phyloP scores from a whole-genome alignment of 2,329 filamentous ascomycete species.

The Colletotrichum karsti region DNA sequence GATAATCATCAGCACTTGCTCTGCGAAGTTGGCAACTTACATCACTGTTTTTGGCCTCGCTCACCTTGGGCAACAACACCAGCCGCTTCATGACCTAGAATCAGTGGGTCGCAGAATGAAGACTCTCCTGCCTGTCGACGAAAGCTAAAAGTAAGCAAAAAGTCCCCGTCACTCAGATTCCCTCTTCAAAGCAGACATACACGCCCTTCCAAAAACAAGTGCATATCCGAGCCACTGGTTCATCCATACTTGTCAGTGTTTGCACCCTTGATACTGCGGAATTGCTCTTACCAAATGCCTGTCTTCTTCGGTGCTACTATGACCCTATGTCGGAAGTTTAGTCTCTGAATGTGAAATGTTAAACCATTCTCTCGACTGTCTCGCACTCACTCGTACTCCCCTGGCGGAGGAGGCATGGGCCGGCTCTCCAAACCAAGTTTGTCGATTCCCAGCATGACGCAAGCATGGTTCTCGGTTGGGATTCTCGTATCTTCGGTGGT shows the following conservation, averaged over 20 bases:
- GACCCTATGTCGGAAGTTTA: not conserved
- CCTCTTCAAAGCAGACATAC: not conserved
- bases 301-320: not conserved
- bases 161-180: not conserved
- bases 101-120: not conserved
- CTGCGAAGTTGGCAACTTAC: not conserved
- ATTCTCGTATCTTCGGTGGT: not conserved
- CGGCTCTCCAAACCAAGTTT: not conserved
- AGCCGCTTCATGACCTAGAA: not conserved
- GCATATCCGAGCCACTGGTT: not conserved
- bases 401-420: not conserved
- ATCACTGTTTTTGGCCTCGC: not conserved
- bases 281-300: not conserved
- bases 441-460: not conserved
- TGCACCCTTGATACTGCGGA: not conserved
- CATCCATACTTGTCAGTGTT: not conserved
- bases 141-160: not conserved
- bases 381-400: not conserved
- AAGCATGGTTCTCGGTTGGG: not conserved
- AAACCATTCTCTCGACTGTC: not conserved
- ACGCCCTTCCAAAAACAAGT: not conserved
- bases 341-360: not conserved
- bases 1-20: not conserved
- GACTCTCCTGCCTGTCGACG: not conserved
- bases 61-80: not conserved